Base-by-base conservation (phyloP, 441 rosid species). In the Melastoma candidum region DNA sequence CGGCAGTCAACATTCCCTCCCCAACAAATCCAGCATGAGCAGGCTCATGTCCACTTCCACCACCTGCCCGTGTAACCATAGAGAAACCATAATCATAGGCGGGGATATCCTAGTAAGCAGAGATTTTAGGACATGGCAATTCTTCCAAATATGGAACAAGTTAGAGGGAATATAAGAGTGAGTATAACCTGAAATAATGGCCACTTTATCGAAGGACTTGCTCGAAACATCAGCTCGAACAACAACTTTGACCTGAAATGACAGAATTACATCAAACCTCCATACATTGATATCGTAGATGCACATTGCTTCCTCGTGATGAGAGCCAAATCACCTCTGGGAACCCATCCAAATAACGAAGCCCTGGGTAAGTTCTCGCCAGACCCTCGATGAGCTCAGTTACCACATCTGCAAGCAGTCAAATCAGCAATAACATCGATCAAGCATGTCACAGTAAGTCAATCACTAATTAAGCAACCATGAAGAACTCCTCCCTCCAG, bases 31-130 rank as follows among this genome's bases (percentile, higher is more conserved):
- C 98, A 77, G 98, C 81, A 46, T 88, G 90, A 45, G 98, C 95
- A 61, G 98, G 97, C 58, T 93, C 98, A 77, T 93, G 98, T 43
- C 98, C 98, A 57, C 98, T 93, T 56, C 98, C 98, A 54, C 98
- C 97, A 41, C 98, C 98, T 93, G 43, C 4, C 60, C 47, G 60
- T 22, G 52, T 12, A 13, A 26, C 5, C 27, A 25, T 52, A 13
- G 12, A 13, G 50, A 43, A 44, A 44, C 4, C 27, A 59, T 46
- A 12, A 44, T 41, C 22, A 13, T 45, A 4, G 1, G 8, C 41
- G 41, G 8, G 41, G 41, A 36, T 3, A 36, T 36, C 1, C 41
- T 1, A 36, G 41, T 1, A 9, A 36, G 8, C 41, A 36, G 41
- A 9, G 7, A 36, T 6, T 36, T 36, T 36, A 36, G 41, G 8